Conservation (phyloP, 176 grass and related monocot species). For the Coix lacrymajobi region DNA sequence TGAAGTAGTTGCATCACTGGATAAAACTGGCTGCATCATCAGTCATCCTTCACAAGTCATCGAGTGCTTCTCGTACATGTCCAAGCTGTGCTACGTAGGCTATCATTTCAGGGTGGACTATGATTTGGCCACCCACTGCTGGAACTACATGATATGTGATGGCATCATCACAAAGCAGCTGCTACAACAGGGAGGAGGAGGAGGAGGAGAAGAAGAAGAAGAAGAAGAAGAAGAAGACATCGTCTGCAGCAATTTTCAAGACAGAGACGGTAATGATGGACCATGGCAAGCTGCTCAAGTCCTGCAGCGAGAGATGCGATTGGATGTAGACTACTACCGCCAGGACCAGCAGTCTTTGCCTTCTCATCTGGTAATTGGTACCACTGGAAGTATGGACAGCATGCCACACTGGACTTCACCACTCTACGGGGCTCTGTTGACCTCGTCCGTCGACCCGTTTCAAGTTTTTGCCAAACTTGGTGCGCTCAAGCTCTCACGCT, state of each 20-base stretch:
- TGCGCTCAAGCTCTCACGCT: not conserved
- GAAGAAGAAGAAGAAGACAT: too few species aligned
- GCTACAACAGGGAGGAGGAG: not conserved
- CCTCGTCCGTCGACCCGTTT: not conserved
- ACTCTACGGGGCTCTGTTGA: not conserved
- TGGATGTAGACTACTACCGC: not conserved
- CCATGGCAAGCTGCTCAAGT: too few species aligned
- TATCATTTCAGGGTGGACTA: not conserved
- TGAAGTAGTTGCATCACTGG: too few species aligned
- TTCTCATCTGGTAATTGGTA: not conserved
- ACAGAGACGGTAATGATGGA: not conserved
- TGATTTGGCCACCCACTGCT: not conserved
- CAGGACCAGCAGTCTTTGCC: not conserved
- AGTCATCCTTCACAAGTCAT: too few species aligned
- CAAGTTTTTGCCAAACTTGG: not conserved
- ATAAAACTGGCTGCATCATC: too few species aligned
- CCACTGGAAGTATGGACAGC: not conserved
- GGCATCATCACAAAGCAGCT: too few species aligned
- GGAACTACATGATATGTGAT: not conserved
- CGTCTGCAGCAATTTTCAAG: not conserved
- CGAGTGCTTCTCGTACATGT: not conserved
- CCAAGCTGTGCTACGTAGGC: not conserved
- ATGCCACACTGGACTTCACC: not conserved
- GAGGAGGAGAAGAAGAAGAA: too few species aligned
- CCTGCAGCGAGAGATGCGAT: too few species aligned